Conservation (phyloP, 768 basidiomycete genomes). For the Pleurotus platypus region DNA sequence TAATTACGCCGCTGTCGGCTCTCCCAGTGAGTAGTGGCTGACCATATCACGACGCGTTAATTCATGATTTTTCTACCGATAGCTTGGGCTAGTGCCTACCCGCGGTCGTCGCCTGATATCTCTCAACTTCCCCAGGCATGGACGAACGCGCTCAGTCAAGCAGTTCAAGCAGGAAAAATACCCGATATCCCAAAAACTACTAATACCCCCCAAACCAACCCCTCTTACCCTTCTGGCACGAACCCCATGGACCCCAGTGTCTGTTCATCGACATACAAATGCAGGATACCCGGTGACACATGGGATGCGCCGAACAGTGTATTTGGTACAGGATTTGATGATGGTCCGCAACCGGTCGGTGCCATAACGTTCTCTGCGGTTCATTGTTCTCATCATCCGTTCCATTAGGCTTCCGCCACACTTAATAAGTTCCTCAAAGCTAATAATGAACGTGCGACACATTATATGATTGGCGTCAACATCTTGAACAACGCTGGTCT, state of each 20-base stretch:
- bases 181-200: slow-evolving; percentile 60
- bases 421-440: slow-evolving; percentile 65
- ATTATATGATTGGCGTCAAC: slow-evolving; percentile 87
- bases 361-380: background rate
- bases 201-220: slow-evolving; percentile 30
- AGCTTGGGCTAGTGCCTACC: slow-evolving; percentile 68
- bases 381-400: background rate
- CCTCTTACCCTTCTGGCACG: slow-evolving; percentile 41
- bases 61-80: slow-evolving; percentile 2
- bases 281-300: slow-evolving; percentile 55
- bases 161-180: slow-evolving; percentile 67
- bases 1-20: slow-evolving; percentile 53
- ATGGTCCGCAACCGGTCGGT: slow-evolving; percentile 61
- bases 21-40: slow-evolving; percentile 40
- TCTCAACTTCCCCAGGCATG: slow-evolving; percentile 60
- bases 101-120: slow-evolving; percentile 44
- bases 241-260: slow-evolving; percentile 47
- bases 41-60: background rate
- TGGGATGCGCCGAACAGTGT: slow-evolving; percentile 75
- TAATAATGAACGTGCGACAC: slow-evolving; percentile 73
- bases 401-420: slow-evolving; percentile 29
- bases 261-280: slow-evolving; percentile 78
- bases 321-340: slow-evolving; percentile 72
- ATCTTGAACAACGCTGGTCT: slow-evolving; percentile 54
- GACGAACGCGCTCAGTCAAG: slow-evolving; percentile 66